phyloP scores from a whole-genome alignment of 73 alveolate species.

The Paramecium octaurelia region DNA sequence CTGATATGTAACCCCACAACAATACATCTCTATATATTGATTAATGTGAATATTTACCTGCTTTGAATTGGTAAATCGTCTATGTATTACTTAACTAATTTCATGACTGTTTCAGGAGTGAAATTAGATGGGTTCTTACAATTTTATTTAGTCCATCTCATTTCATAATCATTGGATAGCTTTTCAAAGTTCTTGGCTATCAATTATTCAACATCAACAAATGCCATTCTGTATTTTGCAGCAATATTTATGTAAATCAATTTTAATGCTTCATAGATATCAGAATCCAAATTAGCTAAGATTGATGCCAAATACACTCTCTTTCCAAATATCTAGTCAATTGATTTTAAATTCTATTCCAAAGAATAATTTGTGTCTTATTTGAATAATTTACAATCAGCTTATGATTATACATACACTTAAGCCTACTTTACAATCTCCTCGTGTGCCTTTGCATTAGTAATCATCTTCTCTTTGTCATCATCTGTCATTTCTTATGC shows the following conservation, averaged over 20 bases:
- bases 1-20: constrained; percentile 63
- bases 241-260: constrained; percentile 14
- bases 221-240: constrained; percentile 27
- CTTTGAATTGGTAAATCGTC: constrained; percentile 26
- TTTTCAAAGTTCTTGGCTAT: not conserved
- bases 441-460: not conserved
- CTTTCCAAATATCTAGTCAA: constrained; percentile 19
- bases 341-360: not conserved
- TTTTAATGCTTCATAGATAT: not conserved
- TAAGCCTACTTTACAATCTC: not conserved
- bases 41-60: not conserved
- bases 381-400: not conserved
- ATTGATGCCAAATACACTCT: constrained; percentile 33
- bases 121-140: constrained; percentile 1
- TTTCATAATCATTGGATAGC: not conserved
- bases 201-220: constrained; percentile 35
- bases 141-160: constrained; percentile 40
- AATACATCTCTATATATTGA: constrained; percentile 46
- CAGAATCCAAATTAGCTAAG: not conserved
- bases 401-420: not conserved
- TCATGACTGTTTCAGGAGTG: not conserved
- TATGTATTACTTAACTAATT: not conserved
- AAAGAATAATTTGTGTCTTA: not conserved
- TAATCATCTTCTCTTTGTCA: not conserved
- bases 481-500: not conserved